phyloP scores from a whole-genome alignment of 1,139 yeast species.

The Pichia sp. region DNA sequence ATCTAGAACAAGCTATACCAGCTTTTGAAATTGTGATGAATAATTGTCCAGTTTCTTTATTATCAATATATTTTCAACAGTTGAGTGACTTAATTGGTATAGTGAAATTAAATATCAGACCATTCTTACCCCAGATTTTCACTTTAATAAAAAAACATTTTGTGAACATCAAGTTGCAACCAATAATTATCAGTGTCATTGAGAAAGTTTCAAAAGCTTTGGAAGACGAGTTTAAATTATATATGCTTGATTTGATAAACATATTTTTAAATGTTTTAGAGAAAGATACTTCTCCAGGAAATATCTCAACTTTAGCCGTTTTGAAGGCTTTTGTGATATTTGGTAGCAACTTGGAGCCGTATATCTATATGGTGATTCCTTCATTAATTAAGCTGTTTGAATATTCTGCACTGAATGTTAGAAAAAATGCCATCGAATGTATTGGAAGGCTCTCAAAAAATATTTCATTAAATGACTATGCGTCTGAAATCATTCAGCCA shows the following conservation, averaged over 20 bases:
- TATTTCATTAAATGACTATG: conserved; percentile 77
- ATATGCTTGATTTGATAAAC: conserved; percentile 71
- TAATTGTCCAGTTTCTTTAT: conserved; percentile 70
- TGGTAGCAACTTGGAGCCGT: conserved; percentile 84
- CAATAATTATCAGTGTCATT: conserved; percentile 69
- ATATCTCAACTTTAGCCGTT: conserved; percentile 66
- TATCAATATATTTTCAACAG: conserved; percentile 87
- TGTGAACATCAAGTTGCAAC: conserved; percentile 57
- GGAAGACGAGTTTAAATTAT: conserved; percentile 86
- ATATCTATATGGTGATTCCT: conserved; percentile 78
- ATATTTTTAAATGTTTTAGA: conserved; percentile 71
- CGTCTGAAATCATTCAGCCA: conserved; percentile 86
- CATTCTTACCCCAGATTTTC: conserved; percentile 72
- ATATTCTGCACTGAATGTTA: conserved; percentile 39
- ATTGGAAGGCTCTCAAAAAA: conserved; percentile 73
- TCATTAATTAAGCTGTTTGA: conserved; percentile 78
- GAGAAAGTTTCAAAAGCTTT: conserved; percentile 82
- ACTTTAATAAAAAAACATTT: conserved; percentile 71
- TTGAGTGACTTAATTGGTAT: conserved; percentile 70
- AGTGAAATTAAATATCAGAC: conserved; percentile 85
- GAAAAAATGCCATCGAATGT: conserved; percentile 75
- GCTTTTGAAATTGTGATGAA: conserved; percentile 83
- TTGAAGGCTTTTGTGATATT: conserved; percentile 82
- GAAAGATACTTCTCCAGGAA: conserved; percentile 58
- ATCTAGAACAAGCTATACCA: conserved; percentile 79